These are phyloP conservation scores for Malbranchea zuffiana DNA, from an alignment of 2,329 filamentous ascomycete species.

Conservation along the genomic window DNA sequence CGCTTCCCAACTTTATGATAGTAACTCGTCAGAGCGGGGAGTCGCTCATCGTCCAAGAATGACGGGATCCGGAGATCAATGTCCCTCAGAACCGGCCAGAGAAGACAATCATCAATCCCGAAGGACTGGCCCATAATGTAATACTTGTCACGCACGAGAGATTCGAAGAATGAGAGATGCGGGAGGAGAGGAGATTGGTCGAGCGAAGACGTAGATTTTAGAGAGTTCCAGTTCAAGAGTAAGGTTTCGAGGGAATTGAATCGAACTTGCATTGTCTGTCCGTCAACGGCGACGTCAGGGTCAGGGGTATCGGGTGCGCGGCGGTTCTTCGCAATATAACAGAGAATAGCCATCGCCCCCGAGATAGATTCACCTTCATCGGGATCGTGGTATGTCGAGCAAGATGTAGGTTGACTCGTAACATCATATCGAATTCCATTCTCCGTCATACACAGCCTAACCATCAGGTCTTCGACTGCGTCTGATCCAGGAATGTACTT, in stretches of 20 bases:
- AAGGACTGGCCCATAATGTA: constrained; percentile 30
- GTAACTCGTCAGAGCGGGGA: constrained; percentile 28
- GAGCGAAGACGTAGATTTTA: not conserved
- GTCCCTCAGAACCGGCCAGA: constrained; percentile 35
- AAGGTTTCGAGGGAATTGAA: constrained; percentile 11
- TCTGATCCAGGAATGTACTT: constrained; percentile 21
- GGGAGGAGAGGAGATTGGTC: not conserved
- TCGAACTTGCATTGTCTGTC: constrained; percentile 21
- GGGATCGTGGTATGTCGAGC: constrained; percentile 22
- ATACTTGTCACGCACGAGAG: constrained; percentile 20
- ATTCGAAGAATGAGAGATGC: constrained; percentile 6
- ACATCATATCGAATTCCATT: constrained; percentile 29
- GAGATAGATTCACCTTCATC: constrained; percentile 21
- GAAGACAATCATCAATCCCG: constrained; percentile 33
- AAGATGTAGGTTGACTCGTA: not conserved
- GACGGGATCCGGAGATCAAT: constrained; percentile 21
- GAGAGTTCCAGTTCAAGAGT: constrained; percentile 2
- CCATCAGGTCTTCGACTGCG: constrained; percentile 27
- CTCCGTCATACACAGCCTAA: constrained; percentile 30
- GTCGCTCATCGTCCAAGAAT: constrained; percentile 19
- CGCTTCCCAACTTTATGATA: constrained; percentile 31
- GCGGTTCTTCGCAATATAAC: constrained; percentile 20
- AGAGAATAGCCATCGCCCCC: constrained; percentile 26
- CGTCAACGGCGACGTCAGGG: constrained; percentile 19
- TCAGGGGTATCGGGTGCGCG: constrained; percentile 5